Evolutionary conservation across 1,139 yeast species (phyloP).

Genomic region (Spathaspora sp.): DNA sequence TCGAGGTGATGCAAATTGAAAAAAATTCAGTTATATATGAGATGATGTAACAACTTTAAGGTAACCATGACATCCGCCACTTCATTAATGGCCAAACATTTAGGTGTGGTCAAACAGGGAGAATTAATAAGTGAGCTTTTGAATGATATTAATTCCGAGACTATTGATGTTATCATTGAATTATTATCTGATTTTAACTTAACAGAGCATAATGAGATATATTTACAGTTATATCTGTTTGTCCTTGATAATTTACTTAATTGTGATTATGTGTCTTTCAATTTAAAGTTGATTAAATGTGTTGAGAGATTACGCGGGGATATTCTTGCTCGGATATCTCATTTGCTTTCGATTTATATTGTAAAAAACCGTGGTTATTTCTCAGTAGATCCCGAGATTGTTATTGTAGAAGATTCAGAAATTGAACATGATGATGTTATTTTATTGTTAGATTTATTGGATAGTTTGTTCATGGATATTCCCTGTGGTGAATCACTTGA

Average conservation of each 20-base stretch:
- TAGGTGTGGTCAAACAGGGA: conserved; percentile 25
- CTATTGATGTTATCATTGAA: conserved; percentile 33
- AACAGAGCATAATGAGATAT: conserved; percentile 18
- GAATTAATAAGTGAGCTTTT: conserved; percentile 27
- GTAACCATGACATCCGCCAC: conserved; percentile 16
- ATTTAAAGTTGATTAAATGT: conserved; percentile 18
- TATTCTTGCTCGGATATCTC: conserved; percentile 15
- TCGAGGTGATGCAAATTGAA: not conserved
- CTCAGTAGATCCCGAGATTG: not conserved
- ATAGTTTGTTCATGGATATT: conserved; percentile 15
- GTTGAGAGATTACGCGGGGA: conserved; percentile 21
- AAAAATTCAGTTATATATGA: not conserved
- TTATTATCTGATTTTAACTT: conserved; percentile 29
- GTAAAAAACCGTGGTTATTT: not conserved
- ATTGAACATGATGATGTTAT: conserved; percentile 6
- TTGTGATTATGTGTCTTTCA: conserved; percentile 1
- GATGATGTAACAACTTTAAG: not conserved
- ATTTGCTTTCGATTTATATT: not conserved
- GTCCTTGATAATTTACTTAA: conserved; percentile 8
- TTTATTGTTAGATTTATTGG: conserved; percentile 16
- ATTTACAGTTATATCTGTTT: conserved; percentile 21
- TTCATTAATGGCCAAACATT: conserved; percentile 28
- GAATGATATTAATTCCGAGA: conserved; percentile 17
- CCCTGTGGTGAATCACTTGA: conserved; percentile 18
- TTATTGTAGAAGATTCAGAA: not conserved